A percentile compares a stretch with the other conserved stretches of the same genome.
Conservation (phyloP, 2,329 filamentous ascomycete genomes). For the Domatiomyces catenatus region DNA sequence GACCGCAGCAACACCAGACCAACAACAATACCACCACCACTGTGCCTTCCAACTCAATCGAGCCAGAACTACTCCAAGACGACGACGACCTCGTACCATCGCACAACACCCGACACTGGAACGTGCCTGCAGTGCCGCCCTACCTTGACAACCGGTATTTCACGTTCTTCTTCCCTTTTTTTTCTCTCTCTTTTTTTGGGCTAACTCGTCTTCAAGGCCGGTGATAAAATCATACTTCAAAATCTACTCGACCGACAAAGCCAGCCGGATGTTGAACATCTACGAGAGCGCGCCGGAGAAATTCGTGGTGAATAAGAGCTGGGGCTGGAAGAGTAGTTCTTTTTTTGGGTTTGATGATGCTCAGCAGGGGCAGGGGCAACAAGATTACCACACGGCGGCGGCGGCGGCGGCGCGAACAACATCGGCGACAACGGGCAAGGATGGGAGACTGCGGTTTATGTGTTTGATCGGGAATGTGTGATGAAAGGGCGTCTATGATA, state of each 20-base stretch:
- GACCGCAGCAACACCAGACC: not conserved
- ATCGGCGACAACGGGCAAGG: conserved; percentile 22
- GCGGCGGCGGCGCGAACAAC: conserved; percentile 13
- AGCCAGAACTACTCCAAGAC: conserved; percentile 16
- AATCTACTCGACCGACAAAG: conserved; percentile 44
- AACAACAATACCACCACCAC: not conserved
- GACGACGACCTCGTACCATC: conserved; percentile 16
- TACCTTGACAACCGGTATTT: conserved; percentile 36
- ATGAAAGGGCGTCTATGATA: not conserved
- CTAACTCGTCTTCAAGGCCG: conserved; percentile 23
- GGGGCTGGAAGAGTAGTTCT: conserved; percentile 47
- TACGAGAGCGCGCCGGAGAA: conserved; percentile 43
- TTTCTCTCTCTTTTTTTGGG: too few relatives aligned
- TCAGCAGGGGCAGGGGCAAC: conserved; percentile 43
- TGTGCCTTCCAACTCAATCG: conserved; percentile 13
- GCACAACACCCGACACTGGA: conserved; percentile 14
- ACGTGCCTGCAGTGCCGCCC: conserved; percentile 33
- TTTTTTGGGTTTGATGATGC: conserved; percentile 77
- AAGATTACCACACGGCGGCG: conserved; percentile 20
- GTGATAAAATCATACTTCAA: conserved; percentile 48
- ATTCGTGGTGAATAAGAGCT: conserved; percentile 46
- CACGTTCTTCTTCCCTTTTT: not conserved
- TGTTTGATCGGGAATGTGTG: conserved; percentile 38
- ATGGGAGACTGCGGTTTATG: conserved; percentile 42
- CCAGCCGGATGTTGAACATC: conserved; percentile 43